phyloP scores from a whole-genome alignment of 495 filamentous ascomycete species.

The Talaromyces ruber region DNA sequence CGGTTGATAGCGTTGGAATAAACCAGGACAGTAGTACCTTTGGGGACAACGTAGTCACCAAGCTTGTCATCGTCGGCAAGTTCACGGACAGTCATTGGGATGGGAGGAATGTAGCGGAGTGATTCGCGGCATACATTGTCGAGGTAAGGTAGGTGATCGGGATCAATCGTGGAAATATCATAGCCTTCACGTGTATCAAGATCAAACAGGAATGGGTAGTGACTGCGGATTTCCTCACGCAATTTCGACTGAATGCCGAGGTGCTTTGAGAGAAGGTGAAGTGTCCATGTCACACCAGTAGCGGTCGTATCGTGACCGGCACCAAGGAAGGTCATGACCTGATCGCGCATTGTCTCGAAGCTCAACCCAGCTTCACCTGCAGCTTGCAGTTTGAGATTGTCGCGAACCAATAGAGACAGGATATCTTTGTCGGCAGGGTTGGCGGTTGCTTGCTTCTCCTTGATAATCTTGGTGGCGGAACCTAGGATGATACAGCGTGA shows the following conservation, averaged over 20 bases:
- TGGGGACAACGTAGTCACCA: slow-evolving; percentile 14
- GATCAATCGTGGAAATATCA: slow-evolving; percentile 9
- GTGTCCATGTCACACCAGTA: slow-evolving; percentile 17
- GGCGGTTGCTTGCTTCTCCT: slow-evolving; percentile 21
- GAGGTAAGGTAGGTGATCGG: slow-evolving; percentile 31
- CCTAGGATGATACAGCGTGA: slow-evolving; percentile 28
- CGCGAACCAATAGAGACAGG: slow-evolving; percentile 33
- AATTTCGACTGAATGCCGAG: slow-evolving; percentile 14
- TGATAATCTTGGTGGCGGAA: slow-evolving; percentile 25
- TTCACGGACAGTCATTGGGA: slow-evolving; percentile 24
- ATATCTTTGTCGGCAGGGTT: slow-evolving; percentile 33
- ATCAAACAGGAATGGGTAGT: slow-evolving; percentile 16
- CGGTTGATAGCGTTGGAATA: slow-evolving; percentile 18
- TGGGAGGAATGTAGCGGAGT: slow-evolving; percentile 38
- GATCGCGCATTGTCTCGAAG: slow-evolving; percentile 37
- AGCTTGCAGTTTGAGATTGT: slow-evolving; percentile 25
- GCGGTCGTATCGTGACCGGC: slow-evolving; percentile 19
- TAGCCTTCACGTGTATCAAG: slow-evolving; percentile 5
- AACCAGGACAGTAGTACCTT: slow-evolving; percentile 13
- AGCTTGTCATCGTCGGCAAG: slow-evolving; percentile 10
- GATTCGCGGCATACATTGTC: slow-evolving; percentile 43
- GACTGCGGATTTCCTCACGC: slow-evolving; percentile 15
- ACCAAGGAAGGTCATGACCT: slow-evolving; percentile 32
- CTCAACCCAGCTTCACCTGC: slow-evolving; percentile 26
- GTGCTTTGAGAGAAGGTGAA: slow-evolving; percentile 17